Evolutionary conservation across 306 rosid species (phyloP), one percentile per base, ranked within the genome.

Genomic region (Inga leiocalycina): DNA sequence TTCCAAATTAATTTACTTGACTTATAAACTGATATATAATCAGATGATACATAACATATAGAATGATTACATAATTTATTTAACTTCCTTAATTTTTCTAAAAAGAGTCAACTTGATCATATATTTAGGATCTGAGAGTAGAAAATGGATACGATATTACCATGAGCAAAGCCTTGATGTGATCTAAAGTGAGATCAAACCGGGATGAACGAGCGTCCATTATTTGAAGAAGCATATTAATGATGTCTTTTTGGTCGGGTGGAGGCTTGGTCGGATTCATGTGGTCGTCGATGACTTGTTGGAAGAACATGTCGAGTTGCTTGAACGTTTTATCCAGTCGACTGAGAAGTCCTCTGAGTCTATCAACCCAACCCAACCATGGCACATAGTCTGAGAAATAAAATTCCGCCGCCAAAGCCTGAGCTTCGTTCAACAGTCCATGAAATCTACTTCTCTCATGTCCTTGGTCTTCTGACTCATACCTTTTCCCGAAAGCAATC

Each of bases 361-460:
- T 74, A 77, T 92, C 94, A 46, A 88, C 48, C 91, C 90, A 88
- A 6, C 89, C 90, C 76, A 88, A 13, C 13, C 84, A 46, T 10
- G 87, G 89, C 52, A 89, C 70, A 79, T 70, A 79, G 22, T 92
- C 93, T 5, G 80, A 80, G 30, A 88, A 85, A 12, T 41, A 80
- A 71, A 85, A 84, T 14, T 81, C 89, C 13, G 79, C 49, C 2
- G 84, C 2, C 81, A 84, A 5, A 8, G 82, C 82, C 46, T 82
- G 65, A 2, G 75, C 88, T 45, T 88, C 94, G 22, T 56, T 80
- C 2, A 91, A 74, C 74, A 91, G 16, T 15, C 76, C 80, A 37
- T 87, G 87, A 82, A 89, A 84, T 22, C 56, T 87, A 14, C 57
- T 83, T 48, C 64, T 71, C 52, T 48, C 75, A 14, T 13, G 39